These are phyloP conservation scores for Asterophora lycoperdoides DNA, from an alignment of 768 basidiomycete genomes.

Conservation along the genomic window DNA sequence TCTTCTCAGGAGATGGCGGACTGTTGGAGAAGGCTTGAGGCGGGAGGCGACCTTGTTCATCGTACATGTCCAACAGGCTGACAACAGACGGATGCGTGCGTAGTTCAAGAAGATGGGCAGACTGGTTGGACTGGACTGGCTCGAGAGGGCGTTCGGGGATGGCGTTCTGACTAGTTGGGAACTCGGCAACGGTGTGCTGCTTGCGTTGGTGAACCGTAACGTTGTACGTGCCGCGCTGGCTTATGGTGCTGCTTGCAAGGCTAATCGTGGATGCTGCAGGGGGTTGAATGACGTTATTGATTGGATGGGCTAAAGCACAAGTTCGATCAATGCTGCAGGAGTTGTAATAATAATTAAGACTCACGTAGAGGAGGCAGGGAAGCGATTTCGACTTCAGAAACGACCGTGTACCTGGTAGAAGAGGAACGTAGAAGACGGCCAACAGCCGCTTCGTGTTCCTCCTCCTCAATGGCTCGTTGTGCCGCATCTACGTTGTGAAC, in stretches of 20 bases:
- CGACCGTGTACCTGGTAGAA: constrained; percentile 60
- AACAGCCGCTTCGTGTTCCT: constrained; percentile 46
- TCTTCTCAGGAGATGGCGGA: constrained; percentile 35
- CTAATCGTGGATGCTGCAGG: constrained; percentile 51
- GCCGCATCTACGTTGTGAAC: constrained; percentile 22
- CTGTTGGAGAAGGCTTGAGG: constrained; percentile 62
- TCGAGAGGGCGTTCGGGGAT: constrained; percentile 21
- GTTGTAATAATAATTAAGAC: constrained; percentile 24
- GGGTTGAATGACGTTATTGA: constrained; percentile 49
- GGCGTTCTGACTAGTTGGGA: constrained; percentile 52
- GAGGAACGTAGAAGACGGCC: constrained; percentile 66
- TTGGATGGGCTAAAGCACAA: constrained; percentile 53
- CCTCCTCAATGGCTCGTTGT: constrained; percentile 34
- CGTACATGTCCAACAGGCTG: constrained; percentile 69
- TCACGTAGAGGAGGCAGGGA: constrained; percentile 68
- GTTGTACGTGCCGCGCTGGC: constrained; percentile 58
- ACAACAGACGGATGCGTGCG: constrained; percentile 77
- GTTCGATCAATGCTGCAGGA: background rate
- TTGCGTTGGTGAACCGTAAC: constrained; percentile 68
- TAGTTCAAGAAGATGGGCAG: constrained; percentile 51
- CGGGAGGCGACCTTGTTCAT: constrained; percentile 63
- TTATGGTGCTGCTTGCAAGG: constrained; percentile 46
- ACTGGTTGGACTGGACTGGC: constrained; percentile 39
- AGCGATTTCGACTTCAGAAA: constrained; percentile 51
- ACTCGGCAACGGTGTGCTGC: constrained; percentile 58